Percentiles rank a stretch among this genome's conserved stretches.
Evolutionary conservation across 2,329 filamentous ascomycete genomes (phyloP).

Genomic region (Colletotrichum spinosum): DNA sequence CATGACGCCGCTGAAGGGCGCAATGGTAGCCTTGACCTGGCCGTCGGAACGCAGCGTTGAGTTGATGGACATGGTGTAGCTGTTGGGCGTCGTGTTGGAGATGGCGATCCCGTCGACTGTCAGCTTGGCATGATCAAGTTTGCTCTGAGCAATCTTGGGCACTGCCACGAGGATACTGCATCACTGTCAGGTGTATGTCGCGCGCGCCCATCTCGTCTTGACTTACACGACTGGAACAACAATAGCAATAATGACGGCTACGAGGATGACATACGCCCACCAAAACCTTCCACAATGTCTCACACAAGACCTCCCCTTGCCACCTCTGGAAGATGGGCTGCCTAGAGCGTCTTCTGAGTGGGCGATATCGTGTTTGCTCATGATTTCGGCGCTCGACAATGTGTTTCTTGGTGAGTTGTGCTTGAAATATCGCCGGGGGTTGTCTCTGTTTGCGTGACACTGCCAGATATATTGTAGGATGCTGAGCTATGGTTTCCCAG

Average conservation of each 20-base stretch:
- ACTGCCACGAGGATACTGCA: constrained; percentile 66
- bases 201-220: background rate
- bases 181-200: constrained; percentile 16
- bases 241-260: constrained; percentile 57
- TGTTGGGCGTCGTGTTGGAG: constrained; percentile 56
- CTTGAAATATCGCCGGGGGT: background rate
- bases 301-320: constrained; percentile 53
- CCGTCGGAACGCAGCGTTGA: constrained; percentile 65
- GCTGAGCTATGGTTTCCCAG: too few relatives aligned
- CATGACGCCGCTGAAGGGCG: constrained; percentile 63
- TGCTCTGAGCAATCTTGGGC: constrained; percentile 67
- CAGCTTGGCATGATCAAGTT: constrained; percentile 65
- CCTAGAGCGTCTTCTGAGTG: constrained; percentile 49
- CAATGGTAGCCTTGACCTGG: constrained; percentile 63
- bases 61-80: constrained; percentile 66
- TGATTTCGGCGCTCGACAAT: constrained; percentile 38
- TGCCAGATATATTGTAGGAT: background rate
- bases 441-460: background rate
- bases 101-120: constrained; percentile 64
- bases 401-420: constrained; percentile 10
- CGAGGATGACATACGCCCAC: constrained; percentile 67
- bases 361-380: constrained; percentile 52
- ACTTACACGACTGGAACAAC: constrained; percentile 72
- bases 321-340: constrained; percentile 25
- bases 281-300: constrained; percentile 68